A percentile compares a stretch with the other conserved stretches of the same genome.
Evolutionary conservation across 2,329 filamentous ascomycete genomes (phyloP).

Genomic region (Stenocarpella maydis): DNA sequence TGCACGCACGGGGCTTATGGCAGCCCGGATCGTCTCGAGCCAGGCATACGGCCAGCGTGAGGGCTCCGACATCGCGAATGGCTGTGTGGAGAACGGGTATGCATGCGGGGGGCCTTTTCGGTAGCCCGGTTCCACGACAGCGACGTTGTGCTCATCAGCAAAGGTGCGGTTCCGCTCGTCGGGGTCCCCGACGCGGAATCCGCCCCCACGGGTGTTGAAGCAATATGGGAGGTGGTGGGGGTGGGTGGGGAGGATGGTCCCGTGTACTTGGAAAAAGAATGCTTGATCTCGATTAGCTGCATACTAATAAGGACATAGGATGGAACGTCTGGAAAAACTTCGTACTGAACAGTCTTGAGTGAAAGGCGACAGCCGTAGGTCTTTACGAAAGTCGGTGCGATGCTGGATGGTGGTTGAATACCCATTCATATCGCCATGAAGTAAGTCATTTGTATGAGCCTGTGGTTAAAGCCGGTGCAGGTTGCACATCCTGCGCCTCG

Average conservation of each 20-base stretch:
- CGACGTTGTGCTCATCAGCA: background rate
- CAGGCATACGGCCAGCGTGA: background rate
- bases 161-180: background rate
- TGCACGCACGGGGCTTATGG: background rate
- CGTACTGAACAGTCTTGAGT: background rate
- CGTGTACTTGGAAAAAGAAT: background rate
- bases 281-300: background rate
- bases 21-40: background rate
- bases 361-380: background rate
- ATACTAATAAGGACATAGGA: background rate
- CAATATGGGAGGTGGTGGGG: background rate
- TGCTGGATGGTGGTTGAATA: background rate
- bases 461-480: background rate
- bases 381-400: background rate
- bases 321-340: background rate
- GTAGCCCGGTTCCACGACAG: background rate
- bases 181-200: constrained; percentile 1
- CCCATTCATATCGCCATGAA: background rate
- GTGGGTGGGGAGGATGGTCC: background rate
- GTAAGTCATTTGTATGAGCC: background rate
- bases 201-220: constrained; percentile 4
- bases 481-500: background rate
- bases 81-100: background rate
- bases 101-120: too few species aligned
- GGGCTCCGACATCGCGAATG: background rate